Percentiles rank a stretch among this genome's conserved stretches.
These are phyloP conservation scores for Mortierella sp. DNA, from an alignment of 371 early-diverging fungal species.

Conservation along the genomic window DNA sequence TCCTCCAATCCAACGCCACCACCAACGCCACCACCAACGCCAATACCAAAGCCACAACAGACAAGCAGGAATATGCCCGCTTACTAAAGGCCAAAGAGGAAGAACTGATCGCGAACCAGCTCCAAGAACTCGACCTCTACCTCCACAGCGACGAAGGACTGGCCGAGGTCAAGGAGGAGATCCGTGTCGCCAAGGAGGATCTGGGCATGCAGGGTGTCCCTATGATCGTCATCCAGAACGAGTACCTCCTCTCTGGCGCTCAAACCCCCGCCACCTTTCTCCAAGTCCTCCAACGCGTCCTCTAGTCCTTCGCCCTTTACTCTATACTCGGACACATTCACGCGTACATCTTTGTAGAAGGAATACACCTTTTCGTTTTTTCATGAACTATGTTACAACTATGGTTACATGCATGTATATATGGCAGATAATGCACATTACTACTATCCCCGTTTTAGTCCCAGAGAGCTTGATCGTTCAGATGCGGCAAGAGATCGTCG, in stretches of 20 bases:
- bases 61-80: neutral
- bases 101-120: constrained; percentile 15
- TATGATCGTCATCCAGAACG: constrained; percentile 70
- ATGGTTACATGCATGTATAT: too few relatives aligned
- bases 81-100: constrained; percentile 4
- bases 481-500: neutral
- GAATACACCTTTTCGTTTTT: too few relatives aligned
- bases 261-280: constrained; percentile 70
- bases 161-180: constrained; percentile 61
- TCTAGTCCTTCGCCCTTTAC: neutral
- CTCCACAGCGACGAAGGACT: constrained; percentile 63
- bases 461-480: neutral
- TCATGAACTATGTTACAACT: too few relatives aligned
- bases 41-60: too few relatives aligned
- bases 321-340: neutral
- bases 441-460: neutral
- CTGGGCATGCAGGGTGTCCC: constrained; percentile 76
- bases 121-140: constrained; percentile 54
- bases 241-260: constrained; percentile 73
- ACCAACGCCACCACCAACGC: too few relatives aligned
- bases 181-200: constrained; percentile 54
- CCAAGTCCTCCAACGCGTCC: constrained; percentile 58
- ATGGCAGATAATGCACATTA: too few relatives aligned
- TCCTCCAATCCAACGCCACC: neutral
- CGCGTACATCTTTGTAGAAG: neutral